Evolutionary conservation across 768 basidiomycete genomes (phyloP).

Genomic region (Psilocybe tampanensis): DNA sequence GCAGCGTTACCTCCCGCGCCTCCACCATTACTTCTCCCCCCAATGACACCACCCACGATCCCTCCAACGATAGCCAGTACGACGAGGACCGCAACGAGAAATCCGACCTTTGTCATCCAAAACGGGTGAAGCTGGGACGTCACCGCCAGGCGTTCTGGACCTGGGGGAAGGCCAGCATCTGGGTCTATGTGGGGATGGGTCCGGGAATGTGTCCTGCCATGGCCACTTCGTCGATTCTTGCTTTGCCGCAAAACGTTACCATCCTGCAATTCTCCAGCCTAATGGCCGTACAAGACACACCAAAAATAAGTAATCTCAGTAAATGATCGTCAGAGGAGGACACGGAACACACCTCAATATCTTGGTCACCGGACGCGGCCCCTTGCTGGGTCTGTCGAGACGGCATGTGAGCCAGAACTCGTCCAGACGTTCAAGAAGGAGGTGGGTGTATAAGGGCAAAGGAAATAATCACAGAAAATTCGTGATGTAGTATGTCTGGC

Average conservation of each 20-base stretch:
- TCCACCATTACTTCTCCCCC: slow-evolving; percentile 7
- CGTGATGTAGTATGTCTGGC: slow-evolving; percentile 4
- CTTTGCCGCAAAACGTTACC: not conserved
- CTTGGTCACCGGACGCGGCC: not conserved
- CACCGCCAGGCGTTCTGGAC: slow-evolving; percentile 12
- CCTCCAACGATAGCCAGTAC: slow-evolving; percentile 23
- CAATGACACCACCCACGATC: slow-evolving; percentile 27
- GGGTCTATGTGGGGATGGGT: not conserved
- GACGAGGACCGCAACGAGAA: slow-evolving; percentile 14
- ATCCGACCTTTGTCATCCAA: slow-evolving; percentile 25
- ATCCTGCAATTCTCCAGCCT: too few species aligned
- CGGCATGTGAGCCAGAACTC: slow-evolving; percentile 1
- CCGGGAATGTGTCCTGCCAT: not conserved
- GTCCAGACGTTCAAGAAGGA: not conserved
- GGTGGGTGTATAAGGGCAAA: not conserved
- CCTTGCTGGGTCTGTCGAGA: slow-evolving; percentile 3
- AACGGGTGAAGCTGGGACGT: slow-evolving; percentile 23
- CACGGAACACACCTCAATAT: slow-evolving; percentile 19
- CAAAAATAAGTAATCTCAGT: not conserved
- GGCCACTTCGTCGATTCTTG: slow-evolving; percentile 6
- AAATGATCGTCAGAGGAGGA: not conserved
- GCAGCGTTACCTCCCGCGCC: not conserved
- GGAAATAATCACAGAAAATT: not conserved
- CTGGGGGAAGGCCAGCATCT: not conserved
- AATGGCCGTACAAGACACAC: not conserved